These are phyloP conservation scores for Neurospora sp. DNA, from an alignment of 495 filamentous ascomycete genomes.

Conservation along the genomic window DNA sequence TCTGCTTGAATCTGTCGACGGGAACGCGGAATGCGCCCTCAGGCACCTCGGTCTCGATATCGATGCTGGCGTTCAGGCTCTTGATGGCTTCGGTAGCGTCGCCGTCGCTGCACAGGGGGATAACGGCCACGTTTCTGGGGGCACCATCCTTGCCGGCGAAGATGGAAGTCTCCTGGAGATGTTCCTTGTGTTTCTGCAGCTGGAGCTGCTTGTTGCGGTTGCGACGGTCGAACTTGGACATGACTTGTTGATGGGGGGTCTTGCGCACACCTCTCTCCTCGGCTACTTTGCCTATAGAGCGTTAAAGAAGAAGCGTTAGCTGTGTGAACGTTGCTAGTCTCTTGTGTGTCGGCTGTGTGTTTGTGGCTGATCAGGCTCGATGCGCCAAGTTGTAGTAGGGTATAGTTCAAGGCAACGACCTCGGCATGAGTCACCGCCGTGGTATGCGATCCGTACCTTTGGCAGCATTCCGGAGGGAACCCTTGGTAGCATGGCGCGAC, in stretches of 20 bases:
- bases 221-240: conserved; percentile 90
- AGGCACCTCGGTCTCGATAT: conserved; percentile 60
- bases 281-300: conserved; percentile 28
- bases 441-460: conserved; percentile 51
- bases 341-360: background rate
- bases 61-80: conserved; percentile 66
- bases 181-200: conserved; percentile 67
- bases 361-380: background rate
- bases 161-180: conserved; percentile 61
- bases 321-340: background rate
- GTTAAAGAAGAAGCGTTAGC: conserved; percentile 5
- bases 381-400: background rate
- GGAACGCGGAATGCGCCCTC: conserved; percentile 50
- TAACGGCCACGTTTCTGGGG: conserved; percentile 81
- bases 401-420: background rate
- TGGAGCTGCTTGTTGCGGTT: conserved; percentile 88
- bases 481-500: conserved; percentile 79
- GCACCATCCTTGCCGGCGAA: conserved; percentile 80
- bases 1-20: conserved; percentile 88
- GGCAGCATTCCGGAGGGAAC: conserved; percentile 63
- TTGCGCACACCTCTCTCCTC: conserved; percentile 57
- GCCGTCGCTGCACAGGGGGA: conserved; percentile 68
- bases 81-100: conserved; percentile 56
- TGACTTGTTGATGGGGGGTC: conserved; percentile 88
- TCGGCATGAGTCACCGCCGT: conserved; percentile 4